Evolutionary conservation across 2,329 filamentous ascomycete species (phyloP).

Genomic region (Nothopassalora personata): DNA sequence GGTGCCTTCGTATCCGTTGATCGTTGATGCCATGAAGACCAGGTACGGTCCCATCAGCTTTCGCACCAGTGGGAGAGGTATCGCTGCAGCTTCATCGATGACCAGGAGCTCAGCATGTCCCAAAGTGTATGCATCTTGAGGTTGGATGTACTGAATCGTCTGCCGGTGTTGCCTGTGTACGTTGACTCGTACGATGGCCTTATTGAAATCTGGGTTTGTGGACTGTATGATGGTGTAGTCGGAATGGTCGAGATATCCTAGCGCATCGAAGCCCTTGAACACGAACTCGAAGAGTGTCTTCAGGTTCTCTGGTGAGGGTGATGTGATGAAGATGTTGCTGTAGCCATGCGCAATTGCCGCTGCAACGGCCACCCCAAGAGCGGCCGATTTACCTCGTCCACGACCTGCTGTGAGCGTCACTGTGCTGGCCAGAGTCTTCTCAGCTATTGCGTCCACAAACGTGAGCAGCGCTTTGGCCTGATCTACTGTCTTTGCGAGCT

Average conservation of each 20-base stretch:
- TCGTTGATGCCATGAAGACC: conserved; percentile 98
- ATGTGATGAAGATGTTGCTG: conserved; percentile 99
- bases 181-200: conserved; percentile 95
- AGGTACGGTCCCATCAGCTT: conserved; percentile 96
- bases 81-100: conserved; percentile 95
- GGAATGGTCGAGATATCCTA: conserved; percentile 88
- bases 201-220: conserved; percentile 97
- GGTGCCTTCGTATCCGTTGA: conserved; percentile 97
- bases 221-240: conserved; percentile 98
- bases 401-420: conserved; percentile 88
- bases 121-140: conserved; percentile 89
- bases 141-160: conserved; percentile 97
- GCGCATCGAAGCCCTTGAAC: conserved; percentile 94
- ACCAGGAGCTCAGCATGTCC: conserved; percentile 93
- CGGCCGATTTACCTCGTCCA: conserved; percentile 95
- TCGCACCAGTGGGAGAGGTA: conserved; percentile 83
- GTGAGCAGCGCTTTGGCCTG: conserved; percentile 96
- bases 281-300: conserved; percentile 98
- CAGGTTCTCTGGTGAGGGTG: conserved; percentile 93
- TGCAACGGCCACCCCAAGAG: conserved; percentile 87
- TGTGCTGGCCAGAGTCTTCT: conserved; percentile 91
- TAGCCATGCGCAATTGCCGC: conserved; percentile 94
- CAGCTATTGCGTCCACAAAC: conserved; percentile 91
- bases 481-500: conserved; percentile 82
- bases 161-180: conserved; percentile 91